phyloP scores from a whole-genome alignment of 805 yeast genomes.

The Wickerhamomyces chaumierensis region DNA sequence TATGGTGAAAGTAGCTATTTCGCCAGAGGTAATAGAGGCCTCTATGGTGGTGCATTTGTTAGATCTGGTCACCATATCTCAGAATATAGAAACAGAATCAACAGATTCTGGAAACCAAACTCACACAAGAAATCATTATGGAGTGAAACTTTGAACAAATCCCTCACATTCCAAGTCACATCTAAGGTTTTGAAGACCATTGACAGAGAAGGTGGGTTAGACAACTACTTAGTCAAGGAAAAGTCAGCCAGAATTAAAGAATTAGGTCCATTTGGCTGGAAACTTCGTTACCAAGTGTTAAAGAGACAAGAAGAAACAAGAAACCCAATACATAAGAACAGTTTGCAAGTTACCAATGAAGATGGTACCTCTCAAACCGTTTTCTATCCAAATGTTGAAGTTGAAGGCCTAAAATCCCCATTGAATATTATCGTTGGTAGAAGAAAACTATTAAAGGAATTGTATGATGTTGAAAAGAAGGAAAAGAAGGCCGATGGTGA shows the following conservation, averaged over 20 bases:
- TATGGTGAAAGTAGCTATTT: slow-evolving; percentile 70
- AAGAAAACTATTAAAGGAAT: slow-evolving; percentile 42
- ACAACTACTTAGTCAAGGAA: slow-evolving; percentile 76
- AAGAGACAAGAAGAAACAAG: slow-evolving; percentile 28
- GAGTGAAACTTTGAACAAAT: slow-evolving; percentile 63
- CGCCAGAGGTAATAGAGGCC: slow-evolving; percentile 79
- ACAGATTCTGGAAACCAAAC: slow-evolving; percentile 77
- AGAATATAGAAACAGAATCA: slow-evolving; percentile 61
- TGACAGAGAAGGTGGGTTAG: slow-evolving; percentile 91
- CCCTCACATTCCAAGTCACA: slow-evolving; percentile 48
- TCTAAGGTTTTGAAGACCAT: slow-evolving; percentile 79
- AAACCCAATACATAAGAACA: slow-evolving; percentile 27
- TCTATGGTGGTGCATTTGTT: slow-evolving; percentile 81
- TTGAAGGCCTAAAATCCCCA: slow-evolving; percentile 28
- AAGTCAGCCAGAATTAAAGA: slow-evolving; percentile 86
- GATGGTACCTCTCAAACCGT: slow-evolving; percentile 28
- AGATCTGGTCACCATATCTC: slow-evolving; percentile 70
- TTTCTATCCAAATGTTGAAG: slow-evolving; percentile 32
- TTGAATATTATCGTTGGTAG: slow-evolving; percentile 49
- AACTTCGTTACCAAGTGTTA: slow-evolving; percentile 66
- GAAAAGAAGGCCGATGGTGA: slow-evolving; percentile 32
- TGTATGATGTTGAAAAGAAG: slow-evolving; percentile 40
- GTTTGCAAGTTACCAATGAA: slow-evolving; percentile 21
- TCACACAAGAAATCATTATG: slow-evolving; percentile 65
- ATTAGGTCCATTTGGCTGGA: slow-evolving; percentile 90